Percentiles rank a stretch among this genome's conserved stretches.
Conservation (phyloP, 1,284 basidiomycete species). For the Laetiporus sulphureus region DNA sequence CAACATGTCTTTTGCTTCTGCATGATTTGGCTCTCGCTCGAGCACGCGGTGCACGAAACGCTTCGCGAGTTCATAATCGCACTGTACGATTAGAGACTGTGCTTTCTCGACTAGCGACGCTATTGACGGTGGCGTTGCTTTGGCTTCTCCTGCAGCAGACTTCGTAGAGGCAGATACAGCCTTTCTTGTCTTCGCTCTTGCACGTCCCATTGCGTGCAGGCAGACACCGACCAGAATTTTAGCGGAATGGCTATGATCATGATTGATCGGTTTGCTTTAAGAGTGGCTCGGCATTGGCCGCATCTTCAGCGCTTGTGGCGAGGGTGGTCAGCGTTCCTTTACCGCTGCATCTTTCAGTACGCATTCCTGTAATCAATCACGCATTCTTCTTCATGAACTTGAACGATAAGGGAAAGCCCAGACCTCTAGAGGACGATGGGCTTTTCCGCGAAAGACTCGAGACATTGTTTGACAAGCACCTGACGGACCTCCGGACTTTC, state of each 20-base stretch:
- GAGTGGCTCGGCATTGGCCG: too few species aligned
- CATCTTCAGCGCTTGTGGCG: neutral
- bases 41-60: conserved; percentile 69
- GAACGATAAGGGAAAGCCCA: too few species aligned
- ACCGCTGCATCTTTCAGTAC: neutral
- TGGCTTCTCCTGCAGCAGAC: conserved; percentile 26
- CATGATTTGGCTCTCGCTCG: conserved; percentile 56
- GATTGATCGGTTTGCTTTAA: too few species aligned
- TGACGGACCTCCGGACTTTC: conserved; percentile 51
- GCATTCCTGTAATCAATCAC: neutral
- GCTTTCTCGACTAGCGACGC: conserved; percentile 65
- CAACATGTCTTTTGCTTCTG: conserved; percentile 74
- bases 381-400: conserved; percentile 10
- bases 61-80: conserved; percentile 77
- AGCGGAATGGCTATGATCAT: too few species aligned
- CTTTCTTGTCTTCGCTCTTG: conserved; percentile 50
- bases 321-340: too few species aligned
- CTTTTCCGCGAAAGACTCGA: conserved; percentile 57
- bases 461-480: conserved; percentile 48
- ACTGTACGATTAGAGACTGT: conserved; percentile 73
- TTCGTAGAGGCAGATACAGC: conserved; percentile 24
- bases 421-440: conserved; percentile 29
- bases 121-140: conserved; percentile 34
- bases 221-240: neutral
- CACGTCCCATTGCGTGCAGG: conserved; percentile 49